These are phyloP conservation scores for Saccharomycopsis hybrid DNA, from an alignment of 1,139 yeast genomes.

Conservation along the genomic window DNA sequence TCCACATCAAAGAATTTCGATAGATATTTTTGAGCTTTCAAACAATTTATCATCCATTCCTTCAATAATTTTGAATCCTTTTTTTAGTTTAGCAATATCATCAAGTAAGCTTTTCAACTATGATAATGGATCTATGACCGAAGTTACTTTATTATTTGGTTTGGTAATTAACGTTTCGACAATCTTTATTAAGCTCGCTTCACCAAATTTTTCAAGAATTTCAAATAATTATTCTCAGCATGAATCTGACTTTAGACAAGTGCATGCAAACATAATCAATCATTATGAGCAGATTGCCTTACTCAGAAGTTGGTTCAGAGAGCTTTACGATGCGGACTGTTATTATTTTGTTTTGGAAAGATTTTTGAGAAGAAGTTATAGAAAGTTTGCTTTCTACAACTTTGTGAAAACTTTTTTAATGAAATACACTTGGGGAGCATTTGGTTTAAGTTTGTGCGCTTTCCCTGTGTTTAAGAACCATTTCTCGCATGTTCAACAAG, in stretches of 20 bases:
- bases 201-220: constrained; percentile 86
- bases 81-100: constrained; percentile 73
- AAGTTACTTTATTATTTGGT: constrained; percentile 79
- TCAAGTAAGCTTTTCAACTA: constrained; percentile 71
- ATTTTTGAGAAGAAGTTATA: constrained; percentile 70
- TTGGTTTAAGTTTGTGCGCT: constrained; percentile 81
- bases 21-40: constrained; percentile 73
- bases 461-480: constrained; percentile 79
- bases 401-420: constrained; percentile 79
- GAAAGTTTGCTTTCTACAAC: constrained; percentile 70
- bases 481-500: constrained; percentile 35
- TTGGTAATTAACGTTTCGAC: constrained; percentile 79
- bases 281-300: constrained; percentile 86
- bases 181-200: constrained; percentile 60
- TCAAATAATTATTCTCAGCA: constrained; percentile 73
- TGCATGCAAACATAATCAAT: constrained; percentile 74
- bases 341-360: constrained; percentile 77
- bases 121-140: constrained; percentile 75
- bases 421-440: constrained; percentile 94
- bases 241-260: constrained; percentile 79
- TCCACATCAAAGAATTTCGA: constrained; percentile 78
- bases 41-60: constrained; percentile 69
- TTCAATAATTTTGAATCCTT: constrained; percentile 82
- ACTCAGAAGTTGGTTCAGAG: constrained; percentile 74
- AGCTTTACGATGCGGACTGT: constrained; percentile 69